Base-by-base conservation (phyloP, 2,329 filamentous ascomycete species). In the Aspergillus sergii region DNA sequence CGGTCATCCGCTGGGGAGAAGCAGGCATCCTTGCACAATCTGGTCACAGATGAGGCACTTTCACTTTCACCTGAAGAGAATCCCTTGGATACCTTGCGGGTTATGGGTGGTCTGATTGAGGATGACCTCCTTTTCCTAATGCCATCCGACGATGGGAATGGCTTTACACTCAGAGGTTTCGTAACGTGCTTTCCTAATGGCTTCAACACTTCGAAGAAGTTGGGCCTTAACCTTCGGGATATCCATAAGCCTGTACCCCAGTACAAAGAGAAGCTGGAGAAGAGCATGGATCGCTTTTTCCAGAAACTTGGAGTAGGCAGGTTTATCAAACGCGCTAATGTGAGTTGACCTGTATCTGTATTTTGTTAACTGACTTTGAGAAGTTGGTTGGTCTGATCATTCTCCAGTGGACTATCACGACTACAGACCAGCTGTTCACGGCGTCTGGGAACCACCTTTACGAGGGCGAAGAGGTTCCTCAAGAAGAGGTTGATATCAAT, bases 281-380 rank as follows among this genome's bases (percentile, higher is more conserved):
- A 65, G 43, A 74, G 72, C 53, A 74, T 75, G 72, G 72, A 75
- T 66, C 69, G 72, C n/a, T 73, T 67, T 50, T 74, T 75, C 51
- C 64, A 64, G 5, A 66, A 60, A 21, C 41, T 75, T 7, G 64
- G 69, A 48, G 65, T 64, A 4, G 71, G 71, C 16, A 70, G 65
- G 30, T 69, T 72, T 34, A 56, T 70, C 1, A 64, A 61, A 43
- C 62, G 69, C 10, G 62, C 64, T 12, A 71, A 72, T 50, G 65
- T 69, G 43, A 50, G 66, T 61, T 41, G 39, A 41, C 3, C 39
- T 41, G 6, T 16, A 2, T 6, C 34, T 36, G 14, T 36, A 16
- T 14, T 36, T 36, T 36, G 6, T 36, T 16, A 6, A 3, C 16
- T 36, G 14, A 8, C 34, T 16, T 36, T 16, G 34, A 7, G 16